Conservation (phyloP, 768 basidiomycete genomes). For the Ephemerocybe angulata region DNA sequence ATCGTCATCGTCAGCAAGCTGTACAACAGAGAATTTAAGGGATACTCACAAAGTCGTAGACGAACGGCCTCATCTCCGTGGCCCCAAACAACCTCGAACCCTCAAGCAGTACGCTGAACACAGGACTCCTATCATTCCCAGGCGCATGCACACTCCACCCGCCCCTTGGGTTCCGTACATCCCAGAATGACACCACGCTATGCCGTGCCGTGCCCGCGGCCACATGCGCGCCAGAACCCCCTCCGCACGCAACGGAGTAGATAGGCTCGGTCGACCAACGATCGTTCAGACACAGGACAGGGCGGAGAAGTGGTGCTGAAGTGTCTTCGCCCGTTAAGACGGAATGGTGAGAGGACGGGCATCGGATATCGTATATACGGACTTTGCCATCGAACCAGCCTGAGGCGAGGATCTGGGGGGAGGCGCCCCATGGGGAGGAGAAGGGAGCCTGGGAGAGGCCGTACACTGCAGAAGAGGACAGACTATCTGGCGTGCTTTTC, state of each 20-base stretch:
- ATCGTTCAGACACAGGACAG: slow-evolving; percentile 61
- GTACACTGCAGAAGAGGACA: slow-evolving; percentile 60
- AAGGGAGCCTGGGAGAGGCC: slow-evolving; percentile 60
- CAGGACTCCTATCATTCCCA: slow-evolving; percentile 73
- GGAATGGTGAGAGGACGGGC: slow-evolving; percentile 24
- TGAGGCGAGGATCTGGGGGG: slow-evolving; percentile 67
- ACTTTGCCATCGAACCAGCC: slow-evolving; percentile 83
- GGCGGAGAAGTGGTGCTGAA: slow-evolving; percentile 39
- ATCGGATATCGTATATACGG: slow-evolving; percentile 71
- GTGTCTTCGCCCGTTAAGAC: not conserved
- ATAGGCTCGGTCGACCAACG: slow-evolving; percentile 71
- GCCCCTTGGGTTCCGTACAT: slow-evolving; percentile 53
- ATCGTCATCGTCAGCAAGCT: not conserved
- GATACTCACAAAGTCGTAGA: slow-evolving; percentile 67
- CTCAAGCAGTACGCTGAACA: slow-evolving; percentile 71
- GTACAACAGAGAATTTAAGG: slow-evolving; percentile 9
- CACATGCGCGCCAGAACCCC: slow-evolving; percentile 61
- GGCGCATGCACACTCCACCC: slow-evolving; percentile 84
- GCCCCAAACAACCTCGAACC: slow-evolving; percentile 77
- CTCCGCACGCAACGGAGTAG: slow-evolving; percentile 73
- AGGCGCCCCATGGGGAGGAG: slow-evolving; percentile 64
- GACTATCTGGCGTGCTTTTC: slow-evolving; percentile 19
- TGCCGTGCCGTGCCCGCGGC: slow-evolving; percentile 77
- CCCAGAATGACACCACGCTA: slow-evolving; percentile 79
- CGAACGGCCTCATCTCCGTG: slow-evolving; percentile 73